Evolutionary conservation across 2,329 filamentous ascomycete genomes (phyloP).

Genomic region (Hypoxylon sp.): DNA sequence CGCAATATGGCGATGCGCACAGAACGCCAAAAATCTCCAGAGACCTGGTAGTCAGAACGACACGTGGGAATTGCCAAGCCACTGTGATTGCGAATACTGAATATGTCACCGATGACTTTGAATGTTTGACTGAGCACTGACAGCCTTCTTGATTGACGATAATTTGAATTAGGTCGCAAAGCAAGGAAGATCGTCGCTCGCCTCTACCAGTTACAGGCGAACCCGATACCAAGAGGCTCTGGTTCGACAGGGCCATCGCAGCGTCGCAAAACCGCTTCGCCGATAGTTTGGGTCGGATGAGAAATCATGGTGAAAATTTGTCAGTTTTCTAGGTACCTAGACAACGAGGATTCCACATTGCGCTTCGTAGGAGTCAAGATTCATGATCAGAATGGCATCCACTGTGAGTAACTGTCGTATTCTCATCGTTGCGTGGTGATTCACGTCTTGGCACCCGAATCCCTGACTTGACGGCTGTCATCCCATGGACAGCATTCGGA

Average conservation of each 20-base stretch:
- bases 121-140: constrained; percentile 7
- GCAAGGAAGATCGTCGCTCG: constrained; percentile 3
- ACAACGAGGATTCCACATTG: constrained; percentile 2
- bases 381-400: constrained; percentile 4
- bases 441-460: constrained; percentile 25
- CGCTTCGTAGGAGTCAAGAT: constrained; percentile 2
- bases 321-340: constrained; percentile 2
- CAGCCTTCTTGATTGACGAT: constrained; percentile 1
- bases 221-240: constrained; percentile 6
- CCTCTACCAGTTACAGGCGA: background rate
- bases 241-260: background rate
- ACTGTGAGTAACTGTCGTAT: constrained; percentile 4
- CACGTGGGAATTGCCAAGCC: constrained; percentile 35
- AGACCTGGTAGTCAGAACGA: constrained; percentile 21
- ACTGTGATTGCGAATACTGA: constrained; percentile 16
- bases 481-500: constrained; percentile 15
- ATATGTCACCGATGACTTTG: constrained; percentile 7
- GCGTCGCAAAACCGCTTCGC: constrained; percentile 7
- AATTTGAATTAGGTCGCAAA: constrained; percentile 3
- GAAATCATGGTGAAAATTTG: constrained; percentile 11
- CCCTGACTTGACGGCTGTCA: constrained; percentile 4
- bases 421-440: constrained; percentile 13
- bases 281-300: constrained; percentile 12
- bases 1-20: constrained; percentile 10
- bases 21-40: constrained; percentile 15